Base-by-base conservation (phyloP, 2,329 filamentous ascomycete species). In the Alternaria solani region DNA sequence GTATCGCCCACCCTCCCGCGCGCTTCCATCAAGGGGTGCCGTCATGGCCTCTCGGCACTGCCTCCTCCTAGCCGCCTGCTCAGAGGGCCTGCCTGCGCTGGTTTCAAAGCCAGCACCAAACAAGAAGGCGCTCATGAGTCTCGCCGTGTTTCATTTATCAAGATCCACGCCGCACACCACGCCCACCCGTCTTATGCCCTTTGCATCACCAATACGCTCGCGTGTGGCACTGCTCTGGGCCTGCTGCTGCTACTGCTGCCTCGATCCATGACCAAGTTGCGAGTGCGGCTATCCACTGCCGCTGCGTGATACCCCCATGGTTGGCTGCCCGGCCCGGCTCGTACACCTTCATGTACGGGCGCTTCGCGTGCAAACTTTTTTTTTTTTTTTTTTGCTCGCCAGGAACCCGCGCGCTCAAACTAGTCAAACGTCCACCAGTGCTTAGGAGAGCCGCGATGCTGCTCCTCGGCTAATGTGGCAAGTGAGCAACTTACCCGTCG, bases 1-100 rank as follows among this genome's bases (percentile, higher is more conserved):
- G 67, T 72, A 69, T 70, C 69, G 69, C 69, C 69, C 63, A 59
- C 42, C 38, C 52, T 64, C 63, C 68, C 69, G 68, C 67, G 68
- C 66, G 68, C 68, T 66, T 68, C 54, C 63, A 55, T n/a, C 51
- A 23, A 55, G 51, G 55, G 55, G 61, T 30, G 41, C 32, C 53
- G 46, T 26, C 60, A 55, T 34, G 42, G 42, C 25, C 36, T 20
- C n/a, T 63, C 59, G 59, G 65, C 69, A 70, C 69, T 69, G 68
- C 69, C 69, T 68, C 68, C 38, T 69, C 60, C 58, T 72, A 72
- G 59, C 68, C 69, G 68, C 69, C 69, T 61, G 59, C 47, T 48
- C 51, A 55, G 59, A 60, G 61, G 61, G 61, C 61, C 61, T 59
- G 62, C 47, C 53, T 14, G 8, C 42, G 38, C 57, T 49, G 47